Conservation (phyloP, 768 basidiomycete species). For the Cyathus striatus region DNA sequence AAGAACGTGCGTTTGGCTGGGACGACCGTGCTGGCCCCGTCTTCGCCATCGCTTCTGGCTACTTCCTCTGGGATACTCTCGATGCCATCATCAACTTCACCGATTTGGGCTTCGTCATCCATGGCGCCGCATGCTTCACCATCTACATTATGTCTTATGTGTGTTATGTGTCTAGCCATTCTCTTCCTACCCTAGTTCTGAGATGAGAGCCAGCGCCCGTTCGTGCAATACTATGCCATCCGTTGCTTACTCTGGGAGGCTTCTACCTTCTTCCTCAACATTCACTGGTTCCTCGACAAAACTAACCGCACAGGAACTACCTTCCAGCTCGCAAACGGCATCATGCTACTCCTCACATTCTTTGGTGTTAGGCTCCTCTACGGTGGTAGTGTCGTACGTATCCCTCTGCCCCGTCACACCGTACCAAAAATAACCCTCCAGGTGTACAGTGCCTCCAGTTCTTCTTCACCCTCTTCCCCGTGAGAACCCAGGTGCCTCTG, state of each 20-base stretch:
- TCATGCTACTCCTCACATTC: slow-evolving; percentile 62
- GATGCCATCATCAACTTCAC: slow-evolving; percentile 66
- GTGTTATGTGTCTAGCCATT: slow-evolving; percentile 21
- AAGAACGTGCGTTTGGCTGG: slow-evolving; percentile 78
- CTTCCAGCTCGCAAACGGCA: slow-evolving; percentile 68
- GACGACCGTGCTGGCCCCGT: slow-evolving; percentile 51
- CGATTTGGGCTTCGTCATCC: slow-evolving; percentile 71
- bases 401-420: not conserved
- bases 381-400: slow-evolving; percentile 49
- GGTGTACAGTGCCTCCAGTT: slow-evolving; percentile 58
- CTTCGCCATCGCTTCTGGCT: slow-evolving; percentile 67
- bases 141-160: slow-evolving; percentile 74
- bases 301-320: slow-evolving; percentile 63
- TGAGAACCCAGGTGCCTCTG: slow-evolving; percentile 49
- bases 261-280: slow-evolving; percentile 83
- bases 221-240: slow-evolving; percentile 73
- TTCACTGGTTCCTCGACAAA: slow-evolving; percentile 88
- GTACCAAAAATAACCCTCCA: not conserved
- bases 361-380: slow-evolving; percentile 67
- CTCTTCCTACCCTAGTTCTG: slow-evolving; percentile 3
- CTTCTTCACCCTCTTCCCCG: slow-evolving; percentile 49
- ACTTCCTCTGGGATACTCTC: slow-evolving; percentile 82
- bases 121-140: slow-evolving; percentile 65
- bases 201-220: slow-evolving; percentile 47
- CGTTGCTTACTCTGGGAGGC: slow-evolving; percentile 83